phyloP scores from a whole-genome alignment of 352 stramenopile genomes.

The Salisapilia sapeloensis region DNA sequence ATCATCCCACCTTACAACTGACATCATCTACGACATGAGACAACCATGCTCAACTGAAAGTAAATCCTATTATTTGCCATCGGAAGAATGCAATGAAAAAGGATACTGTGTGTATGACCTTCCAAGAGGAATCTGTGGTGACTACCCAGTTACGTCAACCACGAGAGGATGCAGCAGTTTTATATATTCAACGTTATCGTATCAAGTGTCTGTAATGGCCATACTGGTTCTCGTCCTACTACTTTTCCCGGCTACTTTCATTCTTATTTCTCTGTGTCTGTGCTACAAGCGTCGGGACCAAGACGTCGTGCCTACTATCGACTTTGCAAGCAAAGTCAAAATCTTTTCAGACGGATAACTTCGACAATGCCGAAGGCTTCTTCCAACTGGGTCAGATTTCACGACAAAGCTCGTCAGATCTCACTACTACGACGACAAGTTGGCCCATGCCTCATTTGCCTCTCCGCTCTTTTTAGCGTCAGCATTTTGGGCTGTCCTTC shows the following conservation, averaged over 20 bases:
- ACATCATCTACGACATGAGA: constrained; percentile 6
- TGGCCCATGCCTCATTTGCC: too few species aligned
- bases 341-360: constrained; percentile 17
- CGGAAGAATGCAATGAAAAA: constrained; percentile 23
- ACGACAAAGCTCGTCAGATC: too few species aligned
- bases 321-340: constrained; percentile 35
- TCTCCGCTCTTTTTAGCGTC: too few species aligned
- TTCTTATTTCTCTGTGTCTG: constrained; percentile 31
- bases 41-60: constrained; percentile 10
- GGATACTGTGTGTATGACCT: constrained; percentile 35
- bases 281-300: constrained; percentile 58
- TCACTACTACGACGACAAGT: too few species aligned
- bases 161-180: constrained; percentile 40
- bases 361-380: too few species aligned
- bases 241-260: constrained; percentile 30
- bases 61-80: constrained; percentile 17
- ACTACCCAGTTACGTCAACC: constrained; percentile 23
- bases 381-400: too few species aligned
- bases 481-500: too few species aligned
- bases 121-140: constrained; percentile 35
- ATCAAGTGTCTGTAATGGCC: constrained; percentile 23
- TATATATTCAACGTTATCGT: constrained; percentile 16
- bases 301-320: constrained; percentile 36
- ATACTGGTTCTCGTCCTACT: constrained; percentile 14
- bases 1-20: constrained; percentile 8